These are phyloP conservation scores for Thelonectria olida DNA, from an alignment of 2,329 filamentous ascomycete species.

Conservation along the genomic window DNA sequence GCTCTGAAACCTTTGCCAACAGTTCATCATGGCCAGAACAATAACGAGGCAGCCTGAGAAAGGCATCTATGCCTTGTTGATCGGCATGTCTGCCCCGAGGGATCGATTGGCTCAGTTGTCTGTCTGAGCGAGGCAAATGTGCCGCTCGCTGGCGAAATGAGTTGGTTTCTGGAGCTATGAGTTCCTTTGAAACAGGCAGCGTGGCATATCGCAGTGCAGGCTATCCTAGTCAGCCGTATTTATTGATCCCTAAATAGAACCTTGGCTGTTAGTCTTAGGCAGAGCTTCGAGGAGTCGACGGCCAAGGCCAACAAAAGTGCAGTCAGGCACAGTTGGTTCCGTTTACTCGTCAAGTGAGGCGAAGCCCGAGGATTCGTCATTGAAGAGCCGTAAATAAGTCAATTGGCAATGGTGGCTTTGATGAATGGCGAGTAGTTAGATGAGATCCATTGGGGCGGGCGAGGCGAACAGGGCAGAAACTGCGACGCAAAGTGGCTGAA, in stretches of 20 bases:
- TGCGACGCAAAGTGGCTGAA: slow-evolving; percentile 30
- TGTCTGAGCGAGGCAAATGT: not conserved
- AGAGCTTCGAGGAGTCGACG: slow-evolving; percentile 25
- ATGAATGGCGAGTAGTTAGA: not conserved
- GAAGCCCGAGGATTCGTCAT: slow-evolving; percentile 32
- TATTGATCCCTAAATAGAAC: slow-evolving; percentile 35
- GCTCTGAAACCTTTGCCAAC: not conserved
- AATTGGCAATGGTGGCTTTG: slow-evolving; percentile 15
- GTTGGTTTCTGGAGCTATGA: not conserved
- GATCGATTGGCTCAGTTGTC: slow-evolving; percentile 2
- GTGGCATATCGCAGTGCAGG: slow-evolving; percentile 2
- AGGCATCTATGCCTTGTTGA: not conserved
- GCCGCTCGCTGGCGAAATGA: slow-evolving; percentile 2
- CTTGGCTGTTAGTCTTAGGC: slow-evolving; percentile 14
- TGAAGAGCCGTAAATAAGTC: slow-evolving; percentile 26
- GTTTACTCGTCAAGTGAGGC: slow-evolving; percentile 14
- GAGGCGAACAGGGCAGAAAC: slow-evolving; percentile 22
- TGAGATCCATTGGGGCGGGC: not conserved
- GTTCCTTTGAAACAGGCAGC: slow-evolving; percentile 7
- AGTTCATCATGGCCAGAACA: not conserved
- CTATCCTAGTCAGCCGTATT: slow-evolving; percentile 3
- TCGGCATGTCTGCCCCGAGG: not conserved
- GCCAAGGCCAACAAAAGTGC: slow-evolving; percentile 20
- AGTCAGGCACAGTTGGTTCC: slow-evolving; percentile 20
- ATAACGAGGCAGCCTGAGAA: not conserved